Percentiles rank a stretch among this genome's conserved stretches.
Evolutionary conservation across 495 filamentous ascomycete genomes (phyloP).

Genomic region (Penicillium roqueforti): DNA sequence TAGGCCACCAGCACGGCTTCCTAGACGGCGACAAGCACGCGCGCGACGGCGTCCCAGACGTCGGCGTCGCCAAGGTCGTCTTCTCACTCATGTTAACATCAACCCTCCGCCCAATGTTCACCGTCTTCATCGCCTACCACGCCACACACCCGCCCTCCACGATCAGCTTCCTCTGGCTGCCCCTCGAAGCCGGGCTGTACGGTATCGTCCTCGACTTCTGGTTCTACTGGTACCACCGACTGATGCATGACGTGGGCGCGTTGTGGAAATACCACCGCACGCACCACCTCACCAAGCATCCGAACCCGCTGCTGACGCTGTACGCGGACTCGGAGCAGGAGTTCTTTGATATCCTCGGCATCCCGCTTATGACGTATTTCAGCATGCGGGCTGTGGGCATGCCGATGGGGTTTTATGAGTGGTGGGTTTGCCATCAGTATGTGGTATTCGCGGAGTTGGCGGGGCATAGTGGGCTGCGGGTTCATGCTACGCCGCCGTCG

Average conservation of each 20-base stretch:
- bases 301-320: conserved; percentile 32
- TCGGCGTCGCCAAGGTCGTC: conserved; percentile 31
- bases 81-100: conserved; percentile 28
- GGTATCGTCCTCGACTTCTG: conserved; percentile 40
- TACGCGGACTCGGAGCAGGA: conserved; percentile 39
- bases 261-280: conserved; percentile 42
- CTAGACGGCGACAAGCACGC: conserved; percentile 37
- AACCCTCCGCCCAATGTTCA: conserved; percentile 33
- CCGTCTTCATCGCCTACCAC: conserved; percentile 30
- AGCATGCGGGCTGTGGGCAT: conserved; percentile 29
- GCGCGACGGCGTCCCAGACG: conserved; percentile 36
- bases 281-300: conserved; percentile 41
- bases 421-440: conserved; percentile 41
- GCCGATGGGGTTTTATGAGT: conserved; percentile 41
- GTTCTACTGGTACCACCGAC: conserved; percentile 42
- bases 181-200: conserved; percentile 31
- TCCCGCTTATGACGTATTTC: conserved; percentile 35
- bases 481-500: conserved; percentile 30
- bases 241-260: conserved; percentile 30
- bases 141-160: conserved; percentile 15
- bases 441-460: conserved; percentile 34
- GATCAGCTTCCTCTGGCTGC: conserved; percentile 30
- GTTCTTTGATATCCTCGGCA: conserved; percentile 37
- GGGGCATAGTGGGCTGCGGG: conserved; percentile 34
- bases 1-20: conserved; percentile 32